Percentiles rank a stretch among this genome's conserved stretches.
These are phyloP conservation scores for Alternaria viburni DNA, from an alignment of 2,329 filamentous ascomycete genomes.

Conservation along the genomic window DNA sequence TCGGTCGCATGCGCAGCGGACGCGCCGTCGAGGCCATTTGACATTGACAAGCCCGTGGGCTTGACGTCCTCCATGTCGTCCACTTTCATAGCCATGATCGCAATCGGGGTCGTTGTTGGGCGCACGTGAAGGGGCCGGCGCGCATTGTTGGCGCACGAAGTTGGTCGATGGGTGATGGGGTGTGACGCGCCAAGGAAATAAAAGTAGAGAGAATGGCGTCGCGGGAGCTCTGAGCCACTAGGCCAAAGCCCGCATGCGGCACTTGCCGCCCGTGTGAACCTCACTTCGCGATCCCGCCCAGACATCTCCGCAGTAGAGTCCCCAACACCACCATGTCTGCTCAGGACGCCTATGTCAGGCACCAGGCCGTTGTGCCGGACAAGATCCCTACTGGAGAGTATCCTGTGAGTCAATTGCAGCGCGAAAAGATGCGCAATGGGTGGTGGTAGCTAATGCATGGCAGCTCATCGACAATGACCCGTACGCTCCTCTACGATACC, in stretches of 20 bases:
- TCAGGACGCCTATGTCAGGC: constrained; percentile 33
- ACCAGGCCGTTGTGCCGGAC: constrained; percentile 67
- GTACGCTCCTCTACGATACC: constrained; percentile 62
- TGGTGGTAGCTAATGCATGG: constrained; percentile 32
- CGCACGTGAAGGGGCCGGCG: constrained; percentile 23
- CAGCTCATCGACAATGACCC: constrained; percentile 99
- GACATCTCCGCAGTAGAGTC: constrained; percentile 17
- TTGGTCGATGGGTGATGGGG: constrained; percentile 12
- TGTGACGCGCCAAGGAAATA: constrained; percentile 38
- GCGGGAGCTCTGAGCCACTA: constrained; percentile 12
- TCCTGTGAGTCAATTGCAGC: constrained; percentile 68
- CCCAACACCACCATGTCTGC: constrained; percentile 40
- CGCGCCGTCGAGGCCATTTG: constrained; percentile 24
- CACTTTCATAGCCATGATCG: constrained; percentile 13
- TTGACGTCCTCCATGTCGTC: constrained; percentile 36
- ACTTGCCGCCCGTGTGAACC: constrained; percentile 22
- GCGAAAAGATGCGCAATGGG: constrained; percentile 29
- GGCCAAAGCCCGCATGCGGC: constrained; percentile 12
- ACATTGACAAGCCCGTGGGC: constrained; percentile 16
- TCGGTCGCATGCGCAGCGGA: constrained; percentile 29
- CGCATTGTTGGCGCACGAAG: constrained; percentile 36
- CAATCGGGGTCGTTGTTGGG: constrained; percentile 9
- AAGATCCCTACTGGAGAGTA: constrained; percentile 84
- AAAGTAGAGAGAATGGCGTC: constrained; percentile 28
- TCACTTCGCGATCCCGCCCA: constrained; percentile 14